Evolutionary conservation across 2,329 filamentous ascomycete genomes (phyloP).

Genomic region (Sporothrix humicola): DNA sequence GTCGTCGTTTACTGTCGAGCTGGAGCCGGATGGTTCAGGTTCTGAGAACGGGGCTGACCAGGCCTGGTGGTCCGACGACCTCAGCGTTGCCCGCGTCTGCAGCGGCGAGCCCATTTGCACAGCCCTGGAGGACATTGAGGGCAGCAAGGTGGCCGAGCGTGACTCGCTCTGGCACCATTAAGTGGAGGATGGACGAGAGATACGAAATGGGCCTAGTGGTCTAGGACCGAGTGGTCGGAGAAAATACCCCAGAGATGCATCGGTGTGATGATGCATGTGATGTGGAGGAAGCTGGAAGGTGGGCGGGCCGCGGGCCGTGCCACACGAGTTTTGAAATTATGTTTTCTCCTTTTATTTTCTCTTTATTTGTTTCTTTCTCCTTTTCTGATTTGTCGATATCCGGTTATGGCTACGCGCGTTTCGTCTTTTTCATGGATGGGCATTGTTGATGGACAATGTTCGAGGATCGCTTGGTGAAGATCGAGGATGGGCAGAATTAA

Average conservation of each 20-base stretch:
- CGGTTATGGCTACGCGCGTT: too few species aligned
- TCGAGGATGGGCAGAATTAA: background rate
- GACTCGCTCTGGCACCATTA: background rate
- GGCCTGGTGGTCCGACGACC: constrained; percentile 56
- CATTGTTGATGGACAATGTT: background rate
- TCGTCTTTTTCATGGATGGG: background rate
- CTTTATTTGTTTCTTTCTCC: background rate
- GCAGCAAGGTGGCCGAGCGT: background rate
- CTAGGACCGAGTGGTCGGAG: background rate
- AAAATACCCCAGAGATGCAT: background rate
- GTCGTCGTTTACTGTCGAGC: constrained; percentile 49
- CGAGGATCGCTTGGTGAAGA: background rate
- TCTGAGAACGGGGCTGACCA: constrained; percentile 38
- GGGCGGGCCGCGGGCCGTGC: too few species aligned
- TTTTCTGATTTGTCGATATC: background rate
- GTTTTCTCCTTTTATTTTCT: background rate
- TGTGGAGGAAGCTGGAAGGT: too few species aligned
- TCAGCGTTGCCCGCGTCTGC: constrained; percentile 37
- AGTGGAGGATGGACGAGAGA: too few species aligned
- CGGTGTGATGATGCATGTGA: too few species aligned
- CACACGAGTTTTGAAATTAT: too few species aligned
- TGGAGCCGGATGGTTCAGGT: constrained; percentile 42
- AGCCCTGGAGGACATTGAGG: background rate
- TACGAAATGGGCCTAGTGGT: background rate
- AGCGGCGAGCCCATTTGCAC: constrained; percentile 6